A percentile compares a stretch with the other conserved stretches of the same genome.
Conservation (phyloP, 2,329 filamentous ascomycete genomes). For the Geosmithia putterillii region DNA sequence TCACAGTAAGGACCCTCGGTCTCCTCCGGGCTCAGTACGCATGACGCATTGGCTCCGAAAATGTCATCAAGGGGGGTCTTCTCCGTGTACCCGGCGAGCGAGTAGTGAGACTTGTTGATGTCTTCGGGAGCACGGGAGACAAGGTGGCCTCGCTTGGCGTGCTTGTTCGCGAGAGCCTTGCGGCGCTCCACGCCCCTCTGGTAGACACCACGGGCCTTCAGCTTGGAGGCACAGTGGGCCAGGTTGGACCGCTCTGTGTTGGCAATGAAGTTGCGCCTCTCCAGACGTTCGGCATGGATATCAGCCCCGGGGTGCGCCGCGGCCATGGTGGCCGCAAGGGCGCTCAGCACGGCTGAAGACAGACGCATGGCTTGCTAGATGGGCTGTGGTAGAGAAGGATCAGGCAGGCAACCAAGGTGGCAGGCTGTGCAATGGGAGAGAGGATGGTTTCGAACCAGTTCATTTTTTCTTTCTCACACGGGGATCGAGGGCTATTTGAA, state of each 20-base stretch:
- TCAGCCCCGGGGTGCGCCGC: slow-evolving; percentile 37
- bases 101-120: slow-evolving; percentile 22
- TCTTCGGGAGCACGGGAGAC: slow-evolving; percentile 8
- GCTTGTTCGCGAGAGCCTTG: slow-evolving; percentile 18
- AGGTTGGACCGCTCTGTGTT: slow-evolving; percentile 27
- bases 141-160: slow-evolving; percentile 12
- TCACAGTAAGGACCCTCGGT: slow-evolving; percentile 32
- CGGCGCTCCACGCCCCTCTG: slow-evolving; percentile 41
- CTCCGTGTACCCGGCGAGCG: slow-evolving; percentile 19
- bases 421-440: too few species aligned
- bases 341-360: too few species aligned
- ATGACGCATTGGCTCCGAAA: slow-evolving; percentile 28
- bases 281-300: slow-evolving; percentile 30
- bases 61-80: slow-evolving; percentile 18
- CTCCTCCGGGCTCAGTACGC: slow-evolving; percentile 34
- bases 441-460: too few species aligned
- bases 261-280: slow-evolving; percentile 31
- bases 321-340: too few species aligned
- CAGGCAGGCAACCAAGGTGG: too few species aligned
- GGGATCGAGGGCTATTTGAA: too few species aligned
- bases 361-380: too few species aligned
- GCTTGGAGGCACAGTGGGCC: slow-evolving; percentile 27
- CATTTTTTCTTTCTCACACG: too few species aligned
- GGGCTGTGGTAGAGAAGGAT: too few species aligned
- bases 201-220: slow-evolving; percentile 34